Evolutionary conservation across 352 stramenopile species (phyloP).

Genomic region (Phytophthora colocasiae): DNA sequence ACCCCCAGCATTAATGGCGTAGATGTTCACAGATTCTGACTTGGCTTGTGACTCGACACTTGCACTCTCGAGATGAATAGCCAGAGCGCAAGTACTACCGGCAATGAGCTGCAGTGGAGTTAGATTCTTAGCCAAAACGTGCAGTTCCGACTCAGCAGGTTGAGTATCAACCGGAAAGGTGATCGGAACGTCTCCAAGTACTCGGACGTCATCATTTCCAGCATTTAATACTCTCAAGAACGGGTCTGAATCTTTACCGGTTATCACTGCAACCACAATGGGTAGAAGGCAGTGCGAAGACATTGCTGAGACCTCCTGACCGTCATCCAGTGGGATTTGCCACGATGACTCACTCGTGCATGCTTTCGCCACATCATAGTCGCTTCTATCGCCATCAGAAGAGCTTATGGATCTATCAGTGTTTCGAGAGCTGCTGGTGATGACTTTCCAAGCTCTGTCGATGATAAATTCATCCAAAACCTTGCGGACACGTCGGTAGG

Average conservation of each 20-base stretch:
- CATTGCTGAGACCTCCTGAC: slow-evolving; percentile 15
- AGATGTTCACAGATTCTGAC: slow-evolving; percentile 23
- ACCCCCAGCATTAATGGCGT: slow-evolving; percentile 9
- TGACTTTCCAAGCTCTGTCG: slow-evolving; percentile 59
- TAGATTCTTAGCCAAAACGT: slow-evolving; percentile 20
- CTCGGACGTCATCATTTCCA: neutral
- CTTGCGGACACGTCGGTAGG: slow-evolving; percentile 71
- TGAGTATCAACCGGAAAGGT: slow-evolving; percentile 11
- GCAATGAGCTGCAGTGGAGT: slow-evolving; percentile 27
- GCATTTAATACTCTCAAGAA: slow-evolving; percentile 8
- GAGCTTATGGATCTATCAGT: slow-evolving; percentile 7
- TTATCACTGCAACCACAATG: slow-evolving; percentile 17
- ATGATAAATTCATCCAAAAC: slow-evolving; percentile 70
- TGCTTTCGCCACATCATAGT: slow-evolving; percentile 59
- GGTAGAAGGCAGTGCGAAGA: slow-evolving; percentile 26
- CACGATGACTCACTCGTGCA: slow-evolving; percentile 41
- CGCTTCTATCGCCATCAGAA: slow-evolving; percentile 29
- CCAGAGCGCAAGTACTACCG: slow-evolving; percentile 16
- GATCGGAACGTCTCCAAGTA: slow-evolving; percentile 13
- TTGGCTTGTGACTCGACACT: neutral
- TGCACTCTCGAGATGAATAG: slow-evolving; percentile 27
- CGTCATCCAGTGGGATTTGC: slow-evolving; percentile 13
- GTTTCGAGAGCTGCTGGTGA: slow-evolving; percentile 20
- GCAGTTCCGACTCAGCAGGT: slow-evolving; percentile 4
- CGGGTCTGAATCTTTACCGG: neutral